Base-by-base conservation (phyloP, 2,329 filamentous ascomycete genomes). In the Stromatinia cepivora region DNA sequence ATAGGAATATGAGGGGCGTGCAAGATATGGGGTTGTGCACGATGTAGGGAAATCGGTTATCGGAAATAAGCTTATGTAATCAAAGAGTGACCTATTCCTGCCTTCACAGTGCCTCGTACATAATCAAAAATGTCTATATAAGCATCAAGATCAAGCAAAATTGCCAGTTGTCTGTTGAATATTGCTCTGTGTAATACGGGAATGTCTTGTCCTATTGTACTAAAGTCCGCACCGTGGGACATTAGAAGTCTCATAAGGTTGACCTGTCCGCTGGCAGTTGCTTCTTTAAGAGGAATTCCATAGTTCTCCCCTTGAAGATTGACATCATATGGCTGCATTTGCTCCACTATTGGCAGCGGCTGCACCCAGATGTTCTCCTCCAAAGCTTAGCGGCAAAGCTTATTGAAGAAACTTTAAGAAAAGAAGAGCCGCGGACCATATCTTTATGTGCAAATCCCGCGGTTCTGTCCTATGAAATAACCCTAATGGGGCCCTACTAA, bases 341-440 rank as follows among this genome's bases (percentile, higher is more conserved):
- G 72, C 73, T 39, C 71, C 70, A 1, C 45, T 72, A 2, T 66
- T 75, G 13, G 70, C 67, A 34, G 71, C 62, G 11, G 72, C 69
- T 46, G 70, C 69, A 17, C 73, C 73, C 25, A 65, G 70, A 62
- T 73, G 71, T 46, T 15, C 59, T 28, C 56, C 66, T 11, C 70
- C 72, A 52, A 36, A 66, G 20, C 62, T 72, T 8, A 42, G 25
- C 22, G 36, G 52, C 4, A 70, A 73, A 46, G 73, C 65, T n/a
- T 11, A n/a, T 20, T 65, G 69, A 0, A 48, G n/a, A 1, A 48
- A 10, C 3, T 9, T 52, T 48, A 58, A 20, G 1, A 36, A n/a
- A 10, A 57, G 54, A 22, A 48, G 54, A n/a, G 50, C 48, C 5
- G 17, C 20, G 6, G 66, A 72, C 39, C 39, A 52, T 25, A 52